Evolutionary conservation across 1,284 basidiomycete genomes (phyloP), one percentile per base, ranked within the genome.

Genomic region (Ustilago crameri): DNA sequence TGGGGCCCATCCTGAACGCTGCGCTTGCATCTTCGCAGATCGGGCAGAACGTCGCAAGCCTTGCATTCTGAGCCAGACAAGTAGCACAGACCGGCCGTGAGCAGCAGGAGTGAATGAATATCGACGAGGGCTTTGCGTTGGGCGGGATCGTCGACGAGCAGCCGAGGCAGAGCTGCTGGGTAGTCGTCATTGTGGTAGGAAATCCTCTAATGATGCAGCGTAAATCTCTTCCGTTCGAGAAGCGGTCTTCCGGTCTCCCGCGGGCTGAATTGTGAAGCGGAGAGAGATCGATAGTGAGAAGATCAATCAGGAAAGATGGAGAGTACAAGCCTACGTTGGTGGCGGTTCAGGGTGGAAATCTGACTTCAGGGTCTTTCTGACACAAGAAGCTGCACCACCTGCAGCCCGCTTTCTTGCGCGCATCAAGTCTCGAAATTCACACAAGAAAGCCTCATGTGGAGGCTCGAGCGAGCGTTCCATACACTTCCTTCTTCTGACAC

Each of bases 21-120:
- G 63, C 45, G 9, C 37, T 38, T 1, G 64, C 74, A 50, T 70
- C 60, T 42, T 76, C 72, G 43, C 74, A 76, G n/a, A 64, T 50
- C 26, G 71, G 71, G 46, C 74, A 75, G 41, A 74, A 76, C 14
- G 68, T 72, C 17, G 49, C 53, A 37, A 76, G 43, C 12, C 74
- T 45, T 22, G 74, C 51, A 46, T 65, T 60, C 14, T 17, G 10
- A 2, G 26, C 40, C 17, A 74, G n/a, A 37, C 74, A 76, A 2
- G 22, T 54, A 0, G 34, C 38, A 32, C 74, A 76, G 1, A 76
- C 62, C 3, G 49, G 51, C 14, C 67, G 20, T 0, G 38, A 41
- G 26, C 74, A 76, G 51, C 74, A 76, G 4, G 68, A 67, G 35
- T 76, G 73, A 3, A 64, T 38, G 38, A 64, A 70, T 1, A 67